Conservation (phyloP, 139 green algal genomes). For the Micromonas commoda region DNA sequence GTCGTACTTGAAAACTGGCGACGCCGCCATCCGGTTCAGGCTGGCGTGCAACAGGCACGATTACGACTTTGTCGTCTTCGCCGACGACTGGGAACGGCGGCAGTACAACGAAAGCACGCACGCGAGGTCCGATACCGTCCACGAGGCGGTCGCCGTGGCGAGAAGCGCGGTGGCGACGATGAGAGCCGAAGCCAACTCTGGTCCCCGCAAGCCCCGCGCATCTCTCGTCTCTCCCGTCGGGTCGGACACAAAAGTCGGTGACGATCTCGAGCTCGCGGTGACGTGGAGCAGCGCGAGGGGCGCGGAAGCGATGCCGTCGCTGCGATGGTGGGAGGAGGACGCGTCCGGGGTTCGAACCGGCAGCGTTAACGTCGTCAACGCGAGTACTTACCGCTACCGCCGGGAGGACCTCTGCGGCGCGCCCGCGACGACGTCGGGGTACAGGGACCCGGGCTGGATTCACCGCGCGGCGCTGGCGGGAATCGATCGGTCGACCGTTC, state of each 20-base stretch:
- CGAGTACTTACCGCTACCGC: neutral
- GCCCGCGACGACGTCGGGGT: neutral
- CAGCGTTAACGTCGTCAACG: neutral
- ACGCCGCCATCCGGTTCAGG: neutral
- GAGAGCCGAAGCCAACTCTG: too few relatives aligned
- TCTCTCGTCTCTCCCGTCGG: neutral
- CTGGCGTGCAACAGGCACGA: neutral
- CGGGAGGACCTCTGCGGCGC: constrained; percentile 13
- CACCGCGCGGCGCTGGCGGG: neutral
- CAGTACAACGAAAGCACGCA: neutral
- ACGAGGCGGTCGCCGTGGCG: neutral
- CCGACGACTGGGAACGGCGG: neutral
- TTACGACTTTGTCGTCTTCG: constrained; percentile 27
- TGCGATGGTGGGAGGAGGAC: neutral
- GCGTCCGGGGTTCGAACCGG: neutral
- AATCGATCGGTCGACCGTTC: neutral
- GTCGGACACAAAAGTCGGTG: too few relatives aligned
- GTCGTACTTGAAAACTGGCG: neutral
- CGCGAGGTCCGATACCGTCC: neutral
- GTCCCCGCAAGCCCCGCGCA: too few relatives aligned
- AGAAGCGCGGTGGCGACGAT: neutral
- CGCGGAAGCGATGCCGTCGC: neutral
- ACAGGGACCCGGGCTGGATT: neutral
- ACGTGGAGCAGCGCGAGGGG: constrained; percentile 7
- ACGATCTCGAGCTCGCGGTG: neutral